Conservation (phyloP, 2,329 filamentous ascomycete genomes). For the Seiridium unicorne region DNA sequence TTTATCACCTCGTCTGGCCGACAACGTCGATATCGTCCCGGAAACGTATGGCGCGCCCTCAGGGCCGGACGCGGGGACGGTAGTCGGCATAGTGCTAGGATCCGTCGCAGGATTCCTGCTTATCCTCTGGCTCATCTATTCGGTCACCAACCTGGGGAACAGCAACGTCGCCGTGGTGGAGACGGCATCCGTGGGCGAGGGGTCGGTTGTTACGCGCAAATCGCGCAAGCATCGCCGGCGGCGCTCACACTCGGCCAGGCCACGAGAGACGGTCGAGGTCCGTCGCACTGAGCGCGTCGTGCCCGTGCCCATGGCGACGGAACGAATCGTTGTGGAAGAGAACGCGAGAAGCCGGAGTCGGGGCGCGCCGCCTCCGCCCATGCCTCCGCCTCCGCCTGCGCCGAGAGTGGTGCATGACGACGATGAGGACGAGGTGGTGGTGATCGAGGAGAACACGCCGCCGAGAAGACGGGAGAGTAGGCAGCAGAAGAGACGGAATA, state of each 20-base stretch:
- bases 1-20: background rate
- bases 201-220: slow-evolving; percentile 27
- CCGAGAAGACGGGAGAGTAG: slow-evolving; percentile 25
- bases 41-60: slow-evolving; percentile 39
- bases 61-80: slow-evolving; percentile 29
- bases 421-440: slow-evolving; percentile 35
- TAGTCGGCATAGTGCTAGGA: slow-evolving; percentile 33
- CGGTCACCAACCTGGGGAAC: slow-evolving; percentile 24
- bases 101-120: slow-evolving; percentile 40
- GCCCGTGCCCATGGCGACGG: slow-evolving; percentile 6
- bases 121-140: slow-evolving; percentile 25
- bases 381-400: slow-evolving; percentile 9
- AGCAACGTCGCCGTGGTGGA: slow-evolving; percentile 34
- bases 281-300: slow-evolving; percentile 15
- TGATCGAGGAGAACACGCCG: slow-evolving; percentile 33
- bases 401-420: slow-evolving; percentile 25
- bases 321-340: slow-evolving; percentile 30
- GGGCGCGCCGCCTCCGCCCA: background rate
- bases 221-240: slow-evolving; percentile 15
- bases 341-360: background rate
- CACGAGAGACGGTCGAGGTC: slow-evolving; percentile 26
- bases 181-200: slow-evolving; percentile 25
- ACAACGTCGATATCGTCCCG: slow-evolving; percentile 24
- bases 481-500: slow-evolving; percentile 16
- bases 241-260: slow-evolving; percentile 13